Evolutionary conservation across 805 yeast species (phyloP), one percentile per base, ranked within the genome.

Genomic region (Cyberlindnera sargentensis): DNA sequence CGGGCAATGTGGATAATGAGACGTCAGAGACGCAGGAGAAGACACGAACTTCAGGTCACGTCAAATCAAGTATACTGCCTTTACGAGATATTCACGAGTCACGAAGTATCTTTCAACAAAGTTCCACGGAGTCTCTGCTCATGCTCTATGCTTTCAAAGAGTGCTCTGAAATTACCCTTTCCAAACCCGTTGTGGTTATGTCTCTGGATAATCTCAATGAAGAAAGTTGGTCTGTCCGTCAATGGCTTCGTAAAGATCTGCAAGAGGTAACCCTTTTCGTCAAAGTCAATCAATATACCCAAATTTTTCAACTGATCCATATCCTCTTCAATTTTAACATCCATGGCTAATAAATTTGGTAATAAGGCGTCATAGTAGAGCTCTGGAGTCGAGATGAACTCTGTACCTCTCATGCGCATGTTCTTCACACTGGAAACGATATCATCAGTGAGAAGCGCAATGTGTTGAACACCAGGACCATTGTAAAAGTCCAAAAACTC

Each of bases 381-480:
- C 0, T 59, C 61, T 1, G 87, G 79, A 10, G 82, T 80, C 4
- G 62, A 45, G 46, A 86, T 82, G 61, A 88, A 87, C 51, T 78
- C 80, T 10, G 79, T 74, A 4, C 95, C 95, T 40, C 87, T 67
- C n/a, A 59, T 45, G 34, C 64, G 69, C 71, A 88, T 63, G 9
- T 68, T 62, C 3, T 58, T 47, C 10, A 87, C 82, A 0, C 88
- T 69, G 3, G 58, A 57, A 23, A 85, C 51, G 34, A 87, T 86
- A 59, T 84, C 70, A 27, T 67, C 62, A 0, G 91, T 85, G 40
- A 67, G 63, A 25, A 87, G 60, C 0, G 95, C 95, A 55, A 87
- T 67, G 57, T 87, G 95, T 63, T 87, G 95, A 31, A 88, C 75
- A 4, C 95, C 95, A 0, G 95, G 84, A 0, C 95, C 95, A 39